Percentiles rank a stretch among this genome's conserved stretches.
Evolutionary conservation across 2,329 filamentous ascomycete species (phyloP).

Genomic region (Hymenoscyphus occultus): DNA sequence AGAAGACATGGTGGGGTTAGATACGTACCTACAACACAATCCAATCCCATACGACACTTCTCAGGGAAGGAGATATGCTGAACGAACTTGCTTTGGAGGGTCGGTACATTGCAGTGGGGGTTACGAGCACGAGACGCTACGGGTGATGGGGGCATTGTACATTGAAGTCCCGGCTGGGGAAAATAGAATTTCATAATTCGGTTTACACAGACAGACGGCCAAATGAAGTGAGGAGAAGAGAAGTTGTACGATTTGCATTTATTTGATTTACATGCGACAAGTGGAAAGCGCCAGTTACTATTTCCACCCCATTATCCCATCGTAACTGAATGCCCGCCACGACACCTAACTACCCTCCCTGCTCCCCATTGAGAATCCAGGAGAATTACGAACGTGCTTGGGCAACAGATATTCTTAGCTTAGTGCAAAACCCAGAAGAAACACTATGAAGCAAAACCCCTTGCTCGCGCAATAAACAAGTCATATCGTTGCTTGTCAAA

Average conservation of each 20-base stretch:
- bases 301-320: too few relatives aligned
- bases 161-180: constrained; percentile 25
- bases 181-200: constrained; percentile 23
- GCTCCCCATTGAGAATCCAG: too few relatives aligned
- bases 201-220: neutral
- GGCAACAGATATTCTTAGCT: neutral
- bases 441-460: neutral
- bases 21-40: neutral
- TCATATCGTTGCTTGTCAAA: neutral
- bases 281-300: too few relatives aligned
- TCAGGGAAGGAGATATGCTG: neutral
- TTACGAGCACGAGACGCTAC: constrained; percentile 3
- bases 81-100: neutral
- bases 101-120: constrained; percentile 4
- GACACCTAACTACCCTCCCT: too few relatives aligned
- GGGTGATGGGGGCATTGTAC: constrained; percentile 18
- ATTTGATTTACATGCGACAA: too few relatives aligned
- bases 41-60: constrained; percentile 41
- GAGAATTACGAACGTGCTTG: neutral
- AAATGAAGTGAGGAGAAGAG: neutral
- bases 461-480: neutral
- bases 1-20: constrained; percentile 71
- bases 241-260: too few relatives aligned
- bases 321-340: too few relatives aligned
- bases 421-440: neutral